Percentiles rank a stretch among this genome's conserved stretches.
These are phyloP conservation scores for Trichoderma semiorbis DNA, from an alignment of 2,329 filamentous ascomycete genomes.

Conservation along the genomic window DNA sequence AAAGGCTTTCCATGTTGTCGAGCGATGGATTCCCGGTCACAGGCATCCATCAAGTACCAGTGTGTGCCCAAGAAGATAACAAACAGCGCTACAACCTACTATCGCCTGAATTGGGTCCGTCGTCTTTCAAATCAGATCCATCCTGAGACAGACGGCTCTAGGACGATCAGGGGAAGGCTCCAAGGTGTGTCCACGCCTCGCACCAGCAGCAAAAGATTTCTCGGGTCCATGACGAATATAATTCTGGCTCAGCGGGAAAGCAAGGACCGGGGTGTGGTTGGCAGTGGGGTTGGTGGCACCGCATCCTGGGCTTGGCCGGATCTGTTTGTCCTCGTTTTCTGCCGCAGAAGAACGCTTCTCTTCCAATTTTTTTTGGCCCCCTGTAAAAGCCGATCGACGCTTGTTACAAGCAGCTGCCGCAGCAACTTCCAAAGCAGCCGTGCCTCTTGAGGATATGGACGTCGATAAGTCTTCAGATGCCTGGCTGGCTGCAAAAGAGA, in stretches of 20 bases:
- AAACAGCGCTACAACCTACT: not conserved
- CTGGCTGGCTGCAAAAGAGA: not conserved
- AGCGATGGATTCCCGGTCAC: not conserved
- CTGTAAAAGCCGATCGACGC: not conserved
- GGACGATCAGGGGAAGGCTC: constrained; percentile 14
- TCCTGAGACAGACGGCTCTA: not conserved
- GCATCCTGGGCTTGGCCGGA: not conserved
- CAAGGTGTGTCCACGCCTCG: not conserved
- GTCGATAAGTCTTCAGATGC: not conserved
- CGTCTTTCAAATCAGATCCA: not conserved
- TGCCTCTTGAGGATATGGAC: not conserved
- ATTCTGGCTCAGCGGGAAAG: constrained; percentile 17
- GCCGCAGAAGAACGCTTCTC: not conserved
- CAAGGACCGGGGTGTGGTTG: constrained; percentile 7
- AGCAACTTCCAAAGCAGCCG: not conserved
- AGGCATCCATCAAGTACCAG: not conserved
- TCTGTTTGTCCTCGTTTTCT: not conserved
- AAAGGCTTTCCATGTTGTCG: not conserved
- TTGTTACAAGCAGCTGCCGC: not conserved
- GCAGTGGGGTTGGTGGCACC: constrained; percentile 9
- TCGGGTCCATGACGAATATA: constrained; percentile 15
- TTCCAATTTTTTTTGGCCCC: not conserved
- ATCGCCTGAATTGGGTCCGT: not conserved
- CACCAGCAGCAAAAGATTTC: not conserved
- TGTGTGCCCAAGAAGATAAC: not conserved